Evolutionary conservation across 2,329 filamentous ascomycete species (phyloP), one percentile per base, ranked within the genome.

Genomic region (Monosporascus sp.): DNA sequence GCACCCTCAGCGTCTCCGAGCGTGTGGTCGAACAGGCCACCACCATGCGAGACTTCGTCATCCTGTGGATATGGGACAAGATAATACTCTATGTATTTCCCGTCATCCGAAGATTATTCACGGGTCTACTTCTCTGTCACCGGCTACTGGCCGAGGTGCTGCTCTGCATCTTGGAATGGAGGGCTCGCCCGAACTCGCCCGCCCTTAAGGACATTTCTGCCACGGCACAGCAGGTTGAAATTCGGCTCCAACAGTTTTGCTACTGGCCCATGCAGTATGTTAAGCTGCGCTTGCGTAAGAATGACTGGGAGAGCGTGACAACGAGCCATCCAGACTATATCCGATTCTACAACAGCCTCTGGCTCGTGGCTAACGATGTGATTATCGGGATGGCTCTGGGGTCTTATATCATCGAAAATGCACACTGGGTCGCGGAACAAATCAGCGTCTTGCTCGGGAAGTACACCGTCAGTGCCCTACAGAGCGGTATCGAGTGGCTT

Each of bases 181-280:
- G 91, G 37, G 79, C 85, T 24, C 83, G 87, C 47, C 88, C 89
- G 7, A 86, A 88, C 43, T 87, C 86, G 49, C 86, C 91, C 41
- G 94, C 94, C 1, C 74, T 99, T 52, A 97, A 97, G 68, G 94
- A 99, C 68, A 85, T 97, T 45, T 97, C 92, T 35, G 94, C 94
- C 16, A 97, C 93, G 0, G 94, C 94, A 24, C 94, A 99, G 69
- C 94, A 99, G 71, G 86, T 99, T 37, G 94, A 99, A 71, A 97
- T 99, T 59, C 88, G 94, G 5, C 79, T 99, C 22, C 91, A 97
- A 68, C 94, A 99, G 68, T 97, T 97, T 67, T 97, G 93, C 72
- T 99, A 99, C 70, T 97, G 93, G 92, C 95, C 94, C 2, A 91
- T 96, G 72, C 93, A 99, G 69, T 97, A 97, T 67, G 80, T 93